These are phyloP conservation scores for Trametes pubescens DNA, from an alignment of 1,284 basidiomycete genomes.

Conservation along the genomic window DNA sequence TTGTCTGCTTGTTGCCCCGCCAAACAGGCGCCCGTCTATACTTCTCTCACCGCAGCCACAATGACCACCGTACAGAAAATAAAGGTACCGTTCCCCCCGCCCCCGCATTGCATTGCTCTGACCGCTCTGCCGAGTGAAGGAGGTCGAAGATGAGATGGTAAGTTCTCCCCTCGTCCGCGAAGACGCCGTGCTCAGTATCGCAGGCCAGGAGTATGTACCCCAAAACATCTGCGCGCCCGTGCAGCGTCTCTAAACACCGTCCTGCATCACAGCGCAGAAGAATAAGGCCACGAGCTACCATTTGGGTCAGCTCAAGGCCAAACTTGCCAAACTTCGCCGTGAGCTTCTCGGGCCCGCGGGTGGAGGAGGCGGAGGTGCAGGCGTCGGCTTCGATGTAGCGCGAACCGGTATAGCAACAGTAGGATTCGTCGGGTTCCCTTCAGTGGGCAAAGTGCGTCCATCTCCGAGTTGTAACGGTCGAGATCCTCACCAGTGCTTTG, in stretches of 20 bases:
- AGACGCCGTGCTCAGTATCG: slow-evolving; percentile 24
- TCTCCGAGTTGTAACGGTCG: slow-evolving; percentile 55
- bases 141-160: slow-evolving; percentile 98
- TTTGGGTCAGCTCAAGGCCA: slow-evolving; percentile 97
- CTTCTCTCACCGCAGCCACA: slow-evolving; percentile 40
- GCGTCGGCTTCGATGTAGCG: slow-evolving; percentile 96
- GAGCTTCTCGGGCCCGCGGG: slow-evolving; percentile 87
- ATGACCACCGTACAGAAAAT: slow-evolving; percentile 93
- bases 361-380: slow-evolving; percentile 87
- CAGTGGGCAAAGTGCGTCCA: slow-evolving; percentile 79
- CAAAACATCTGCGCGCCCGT: slow-evolving; percentile 12
- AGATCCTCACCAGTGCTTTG: slow-evolving; percentile 26
- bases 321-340: slow-evolving; percentile 95
- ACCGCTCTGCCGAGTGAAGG: slow-evolving; percentile 51
- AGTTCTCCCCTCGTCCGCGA: slow-evolving; percentile 40
- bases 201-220: slow-evolving; percentile 50
- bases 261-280: slow-evolving; percentile 76
- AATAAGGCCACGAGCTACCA: slow-evolving; percentile 98
- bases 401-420: slow-evolving; percentile 97
- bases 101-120: slow-evolving; percentile 11
- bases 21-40: slow-evolving; percentile 21
- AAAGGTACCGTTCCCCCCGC: slow-evolving; percentile 58
- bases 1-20: slow-evolving; percentile 1
- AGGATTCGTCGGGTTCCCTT: slow-evolving; percentile 93
- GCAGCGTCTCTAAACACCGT: slow-evolving; percentile 21